Base-by-base conservation (phyloP, 2,329 filamentous ascomycete species). In the Pyrenophora teres region DNA sequence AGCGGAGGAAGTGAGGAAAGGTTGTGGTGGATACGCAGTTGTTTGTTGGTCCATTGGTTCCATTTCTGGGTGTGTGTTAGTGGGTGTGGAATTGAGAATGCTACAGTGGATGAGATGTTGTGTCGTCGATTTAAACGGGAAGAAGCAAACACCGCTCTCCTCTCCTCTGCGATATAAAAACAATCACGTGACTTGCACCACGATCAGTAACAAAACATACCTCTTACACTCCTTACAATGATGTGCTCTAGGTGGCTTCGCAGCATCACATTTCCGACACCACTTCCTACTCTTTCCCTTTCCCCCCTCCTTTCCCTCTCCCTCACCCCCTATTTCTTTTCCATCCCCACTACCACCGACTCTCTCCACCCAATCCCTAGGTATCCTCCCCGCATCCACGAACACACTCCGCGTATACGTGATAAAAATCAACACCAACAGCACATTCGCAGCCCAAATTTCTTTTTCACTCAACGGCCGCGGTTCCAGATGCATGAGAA, bases 31-130 rank as follows among this genome's bases (percentile, higher is more conserved):
- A 92, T 46, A 94, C 88, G 76, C 90, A 95, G 74, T 92, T 93
- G 54, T 76, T 78, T 3, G 89, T 93, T 92, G 88, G 75, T 92
- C 89, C 89, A 92, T 92, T n/a, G n/a, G n/a, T n/a, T n/a, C n/a
- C n/a, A n/a, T n/a, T n/a, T n/a, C n/a, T n/a, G n/a, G n/a, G n/a
- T 27, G 4, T 35, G 16, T 25, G 23, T 25, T 25, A 25, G 23
- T 8, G 23, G 50, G 48, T 35, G 36, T 46, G 7, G 7, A 13
- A 15, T 32, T 30, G 30, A 44, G 5, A 21, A 21, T 5, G 3
- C 5, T 3, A 5, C 3, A 25, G 23, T 7, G 23, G 23, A 25
- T 9, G 23, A 5, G 19, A 21, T 21, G 19, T 21, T 3, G 19
- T 30, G 27, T 12, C 8, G 27, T 13, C 3, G 9, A 30, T 12